Evolutionary conservation across 2,329 filamentous ascomycete species (phyloP).

Genomic region (Akanthomyces lecanii): DNA sequence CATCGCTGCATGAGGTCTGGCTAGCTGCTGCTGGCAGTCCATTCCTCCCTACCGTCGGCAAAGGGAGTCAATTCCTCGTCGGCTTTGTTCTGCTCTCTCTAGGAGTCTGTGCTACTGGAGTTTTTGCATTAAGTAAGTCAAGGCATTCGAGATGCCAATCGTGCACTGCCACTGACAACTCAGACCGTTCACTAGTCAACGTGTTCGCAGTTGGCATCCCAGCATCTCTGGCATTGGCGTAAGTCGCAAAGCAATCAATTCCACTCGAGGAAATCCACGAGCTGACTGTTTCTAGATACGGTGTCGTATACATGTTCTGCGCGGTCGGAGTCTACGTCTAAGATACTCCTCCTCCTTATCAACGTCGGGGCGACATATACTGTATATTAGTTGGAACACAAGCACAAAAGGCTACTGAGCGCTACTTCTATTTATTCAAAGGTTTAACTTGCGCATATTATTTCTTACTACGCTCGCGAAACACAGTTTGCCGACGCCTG

Average conservation of each 20-base stretch:
- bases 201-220: slow-evolving; percentile 76
- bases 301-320: slow-evolving; percentile 97
- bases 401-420: slow-evolving; percentile 30
- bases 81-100: slow-evolving; percentile 71
- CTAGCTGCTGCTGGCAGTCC: slow-evolving; percentile 84
- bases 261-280: background rate
- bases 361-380: slow-evolving; percentile 26
- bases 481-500: slow-evolving; percentile 1
- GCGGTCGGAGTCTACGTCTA: slow-evolving; percentile 98
- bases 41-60: slow-evolving; percentile 74
- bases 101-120: slow-evolving; percentile 67
- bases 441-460: slow-evolving; percentile 16
- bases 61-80: slow-evolving; percentile 78
- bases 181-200: slow-evolving; percentile 78
- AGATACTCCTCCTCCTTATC: slow-evolving; percentile 42
- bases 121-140: slow-evolving; percentile 79
- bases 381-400: slow-evolving; percentile 36
- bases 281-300: slow-evolving; percentile 58
- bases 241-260: slow-evolving; percentile 36
- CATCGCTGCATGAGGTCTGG: slow-evolving; percentile 85
- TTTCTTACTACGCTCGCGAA: slow-evolving; percentile 21
- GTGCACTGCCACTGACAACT: slow-evolving; percentile 14
- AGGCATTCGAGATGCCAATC: background rate
- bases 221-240: slow-evolving; percentile 87
- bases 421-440: slow-evolving; percentile 23